Conservation (phyloP, 345 rosid genomes). For the Mallotus nudiflorus region DNA sequence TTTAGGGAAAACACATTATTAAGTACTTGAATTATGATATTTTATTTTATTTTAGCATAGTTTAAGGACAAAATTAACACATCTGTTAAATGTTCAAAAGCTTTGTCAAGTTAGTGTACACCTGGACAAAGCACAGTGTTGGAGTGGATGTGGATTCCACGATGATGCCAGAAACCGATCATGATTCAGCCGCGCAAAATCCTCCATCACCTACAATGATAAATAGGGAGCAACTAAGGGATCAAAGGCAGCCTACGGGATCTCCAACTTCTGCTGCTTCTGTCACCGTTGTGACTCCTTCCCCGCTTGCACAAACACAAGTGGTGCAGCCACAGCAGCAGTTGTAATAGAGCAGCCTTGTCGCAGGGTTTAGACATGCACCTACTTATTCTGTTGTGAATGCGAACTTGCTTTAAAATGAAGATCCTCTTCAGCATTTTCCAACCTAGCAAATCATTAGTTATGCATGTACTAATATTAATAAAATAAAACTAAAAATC, state of each 20-base stretch:
- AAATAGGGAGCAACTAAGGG: constrained; percentile 56
- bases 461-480: neutral
- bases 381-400: constrained; percentile 82
- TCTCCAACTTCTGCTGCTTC: constrained; percentile 30
- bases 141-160: constrained; percentile 85
- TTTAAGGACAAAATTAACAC: no score
- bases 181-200: constrained; percentile 43
- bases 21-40: no score
- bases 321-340: no score
- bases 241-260: constrained; percentile 38
- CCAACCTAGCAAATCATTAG: neutral
- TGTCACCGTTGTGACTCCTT: constrained; percentile 24
- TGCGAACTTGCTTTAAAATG: no score
- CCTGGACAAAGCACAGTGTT: no score
- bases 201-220: constrained; percentile 35
- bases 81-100: no score
- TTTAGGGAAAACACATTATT: no score
- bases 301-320: constrained; percentile 1
- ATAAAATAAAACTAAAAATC: neutral
- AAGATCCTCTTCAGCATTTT: no score
- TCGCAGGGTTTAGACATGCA: constrained; percentile 84
- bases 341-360: constrained; percentile 8
- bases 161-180: constrained; percentile 67
- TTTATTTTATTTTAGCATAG: no score
- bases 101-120: no score